Percentiles rank a stretch among this genome's conserved stretches.
phyloP scores from a whole-genome alignment of 441 rosid species.

The Hypseocharis bilobata region DNA sequence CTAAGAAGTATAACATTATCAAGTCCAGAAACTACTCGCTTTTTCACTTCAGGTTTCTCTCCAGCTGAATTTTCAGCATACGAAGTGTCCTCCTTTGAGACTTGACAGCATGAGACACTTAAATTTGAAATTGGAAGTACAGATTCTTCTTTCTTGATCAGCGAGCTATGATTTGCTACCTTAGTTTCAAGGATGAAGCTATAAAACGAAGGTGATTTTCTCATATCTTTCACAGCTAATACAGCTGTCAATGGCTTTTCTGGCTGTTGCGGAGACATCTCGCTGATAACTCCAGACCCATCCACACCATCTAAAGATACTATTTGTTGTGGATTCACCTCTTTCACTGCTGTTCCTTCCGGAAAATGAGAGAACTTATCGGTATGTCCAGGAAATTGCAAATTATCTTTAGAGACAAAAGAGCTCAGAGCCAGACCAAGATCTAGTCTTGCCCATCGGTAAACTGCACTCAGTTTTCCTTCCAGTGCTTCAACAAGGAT shows the following conservation, averaged over 20 bases:
- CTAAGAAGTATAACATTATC: conserved; percentile 63
- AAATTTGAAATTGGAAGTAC: conserved; percentile 21
- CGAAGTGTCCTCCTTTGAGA: conserved; percentile 34
- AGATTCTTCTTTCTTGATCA: conserved; percentile 25
- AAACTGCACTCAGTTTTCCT: conserved; percentile 88
- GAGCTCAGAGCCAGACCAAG: conserved; percentile 83
- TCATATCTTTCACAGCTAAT: conserved; percentile 27
- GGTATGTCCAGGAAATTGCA: conserved; percentile 17
- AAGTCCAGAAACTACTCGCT: conserved; percentile 26
- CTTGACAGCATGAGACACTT: conserved; percentile 27
- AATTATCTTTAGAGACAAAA: conserved; percentile 35
- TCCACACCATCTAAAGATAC: conserved; percentile 27
- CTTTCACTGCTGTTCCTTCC: conserved; percentile 30
- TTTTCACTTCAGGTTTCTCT: conserved; percentile 28
- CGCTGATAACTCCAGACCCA: conserved; percentile 23
- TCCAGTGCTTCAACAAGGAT: conserved; percentile 92
- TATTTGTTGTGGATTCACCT: conserved; percentile 32
- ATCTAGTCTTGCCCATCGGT: conserved; percentile 93
- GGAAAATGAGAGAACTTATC: conserved; percentile 33
- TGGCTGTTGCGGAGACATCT: conserved; percentile 23
- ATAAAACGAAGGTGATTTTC: conserved; percentile 27
- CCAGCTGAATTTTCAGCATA: conserved; percentile 20
- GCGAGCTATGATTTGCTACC: conserved; percentile 20
- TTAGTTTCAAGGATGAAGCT: conserved; percentile 22
- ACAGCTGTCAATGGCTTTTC: conserved; percentile 29